A percentile compares a stretch with the other conserved stretches of the same genome.
These are phyloP conservation scores for Ajuga chamaepitys DNA, from an alignment of 257 asterid species.

Conservation along the genomic window DNA sequence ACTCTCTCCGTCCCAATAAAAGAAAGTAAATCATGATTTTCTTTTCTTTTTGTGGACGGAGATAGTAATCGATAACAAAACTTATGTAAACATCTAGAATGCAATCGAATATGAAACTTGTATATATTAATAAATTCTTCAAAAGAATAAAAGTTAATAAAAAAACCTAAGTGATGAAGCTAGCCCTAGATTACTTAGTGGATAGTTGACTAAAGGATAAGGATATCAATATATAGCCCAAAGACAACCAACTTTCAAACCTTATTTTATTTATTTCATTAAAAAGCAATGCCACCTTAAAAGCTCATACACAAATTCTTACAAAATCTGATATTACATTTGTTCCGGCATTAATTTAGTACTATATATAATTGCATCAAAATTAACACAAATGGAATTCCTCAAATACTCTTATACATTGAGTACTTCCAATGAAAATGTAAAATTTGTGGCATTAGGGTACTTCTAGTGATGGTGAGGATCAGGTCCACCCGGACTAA, in stretches of 20 bases:
- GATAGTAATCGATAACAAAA: too few species aligned
- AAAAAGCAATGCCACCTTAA: neutral
- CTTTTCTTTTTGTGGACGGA: too few species aligned
- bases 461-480: conserved; percentile 34
- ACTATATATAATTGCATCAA: neutral
- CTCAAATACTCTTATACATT: neutral
- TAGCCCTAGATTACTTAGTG: neutral
- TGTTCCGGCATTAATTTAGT: neutral
- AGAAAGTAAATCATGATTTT: too few species aligned
- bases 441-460: neutral
- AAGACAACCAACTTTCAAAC: neutral
- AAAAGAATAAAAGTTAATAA: too few species aligned
- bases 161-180: too few species aligned
- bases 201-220: neutral
- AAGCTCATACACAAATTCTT: neutral
- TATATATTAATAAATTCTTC: too few species aligned
- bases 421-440: neutral
- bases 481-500: conserved; percentile 49
- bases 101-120: too few species aligned
- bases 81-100: too few species aligned
- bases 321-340: neutral
- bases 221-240: neutral
- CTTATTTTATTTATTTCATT: neutral
- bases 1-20: too few species aligned
- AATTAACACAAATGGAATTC: neutral